phyloP scores from a whole-genome alignment of 331 rosid genomes.

The Cydonia oblonga region DNA sequence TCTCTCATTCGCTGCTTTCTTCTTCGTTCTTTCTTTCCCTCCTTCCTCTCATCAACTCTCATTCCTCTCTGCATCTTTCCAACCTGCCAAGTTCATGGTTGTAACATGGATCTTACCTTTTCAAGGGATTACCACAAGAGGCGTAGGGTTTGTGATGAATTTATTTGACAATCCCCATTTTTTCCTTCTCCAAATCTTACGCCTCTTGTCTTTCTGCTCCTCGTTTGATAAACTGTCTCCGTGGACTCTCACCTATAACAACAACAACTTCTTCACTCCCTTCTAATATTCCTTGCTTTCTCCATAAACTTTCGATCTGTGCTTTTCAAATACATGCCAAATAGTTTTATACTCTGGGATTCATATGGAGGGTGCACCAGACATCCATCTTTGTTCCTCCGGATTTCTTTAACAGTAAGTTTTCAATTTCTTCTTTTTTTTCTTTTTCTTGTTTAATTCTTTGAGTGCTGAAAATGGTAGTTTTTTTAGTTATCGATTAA shows the following conservation, averaged over 20 bases:
- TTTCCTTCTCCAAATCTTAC: conserved; percentile 18
- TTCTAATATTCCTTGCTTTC: background rate
- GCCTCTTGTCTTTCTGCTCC: background rate
- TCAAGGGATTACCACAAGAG: no score
- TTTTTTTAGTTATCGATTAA: background rate
- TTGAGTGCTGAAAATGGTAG: conserved; percentile 27
- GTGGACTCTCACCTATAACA: conserved; percentile 17
- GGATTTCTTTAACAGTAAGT: conserved; percentile 58
- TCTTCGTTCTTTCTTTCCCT: no score
- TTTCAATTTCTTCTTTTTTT: conserved; percentile 4
- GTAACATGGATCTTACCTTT: no score
- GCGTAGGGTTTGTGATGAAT: no score
- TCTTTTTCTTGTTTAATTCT: background rate
- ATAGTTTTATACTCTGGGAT: conserved; percentile 5
- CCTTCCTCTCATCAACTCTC: no score
- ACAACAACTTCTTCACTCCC: background rate
- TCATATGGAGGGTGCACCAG: conserved; percentile 27
- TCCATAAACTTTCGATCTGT: background rate
- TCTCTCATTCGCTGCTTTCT: no score
- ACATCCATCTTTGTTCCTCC: conserved; percentile 26
- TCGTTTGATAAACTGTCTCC: background rate
- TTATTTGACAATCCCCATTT: background rate
- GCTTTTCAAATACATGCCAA: background rate
- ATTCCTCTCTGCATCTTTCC: no score
- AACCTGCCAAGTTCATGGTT: no score